Percentiles rank a stretch among this genome's conserved stretches.
Conservation (phyloP, 2,329 filamentous ascomycete genomes). For the Alternaria sp. region DNA sequence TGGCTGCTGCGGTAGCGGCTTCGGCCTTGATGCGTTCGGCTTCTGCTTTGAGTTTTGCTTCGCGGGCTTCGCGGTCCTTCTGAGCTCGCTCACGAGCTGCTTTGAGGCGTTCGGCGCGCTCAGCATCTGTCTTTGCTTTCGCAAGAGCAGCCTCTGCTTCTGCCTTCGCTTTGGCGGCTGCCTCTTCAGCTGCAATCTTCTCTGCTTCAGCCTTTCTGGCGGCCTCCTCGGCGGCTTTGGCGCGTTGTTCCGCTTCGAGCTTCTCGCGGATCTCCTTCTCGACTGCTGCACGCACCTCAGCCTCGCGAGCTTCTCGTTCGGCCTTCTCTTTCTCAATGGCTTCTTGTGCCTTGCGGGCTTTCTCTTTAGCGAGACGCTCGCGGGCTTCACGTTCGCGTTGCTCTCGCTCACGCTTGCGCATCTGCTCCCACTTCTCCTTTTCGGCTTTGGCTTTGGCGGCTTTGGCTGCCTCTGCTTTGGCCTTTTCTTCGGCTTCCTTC, state of each 20-base stretch:
- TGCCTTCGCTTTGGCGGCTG: conserved; percentile 42
- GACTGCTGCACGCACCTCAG: conserved; percentile 43
- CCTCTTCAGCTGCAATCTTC: conserved; percentile 35
- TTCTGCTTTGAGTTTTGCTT: conserved; percentile 45
- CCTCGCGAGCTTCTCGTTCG: conserved; percentile 47
- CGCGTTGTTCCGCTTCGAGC: conserved; percentile 48
- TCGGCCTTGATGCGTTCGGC: conserved; percentile 39
- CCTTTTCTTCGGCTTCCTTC: conserved; percentile 49
- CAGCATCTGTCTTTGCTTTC: conserved; percentile 43
- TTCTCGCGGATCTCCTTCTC: conserved; percentile 53
- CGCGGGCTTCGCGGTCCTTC: conserved; percentile 46
- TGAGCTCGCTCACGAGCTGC: conserved; percentile 50
- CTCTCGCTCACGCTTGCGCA: conserved; percentile 56
- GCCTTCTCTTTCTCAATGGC: conserved; percentile 50
- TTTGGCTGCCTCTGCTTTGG: conserved; percentile 57
- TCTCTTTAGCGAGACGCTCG: conserved; percentile 53
- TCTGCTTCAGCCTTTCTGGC: conserved; percentile 47
- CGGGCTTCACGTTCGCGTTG: conserved; percentile 56
- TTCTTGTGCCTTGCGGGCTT: conserved; percentile 49
- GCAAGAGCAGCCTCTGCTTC: conserved; percentile 39
- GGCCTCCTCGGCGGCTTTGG: conserved; percentile 49
- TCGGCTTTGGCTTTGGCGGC: conserved; percentile 55
- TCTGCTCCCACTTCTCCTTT: conserved; percentile 60
- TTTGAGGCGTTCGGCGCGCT: conserved; percentile 39
- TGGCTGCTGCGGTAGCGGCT: conserved; percentile 26